Conservation (phyloP, 228 moss, liverwort and hornwort species). For the Sphagnum fallax region DNA sequence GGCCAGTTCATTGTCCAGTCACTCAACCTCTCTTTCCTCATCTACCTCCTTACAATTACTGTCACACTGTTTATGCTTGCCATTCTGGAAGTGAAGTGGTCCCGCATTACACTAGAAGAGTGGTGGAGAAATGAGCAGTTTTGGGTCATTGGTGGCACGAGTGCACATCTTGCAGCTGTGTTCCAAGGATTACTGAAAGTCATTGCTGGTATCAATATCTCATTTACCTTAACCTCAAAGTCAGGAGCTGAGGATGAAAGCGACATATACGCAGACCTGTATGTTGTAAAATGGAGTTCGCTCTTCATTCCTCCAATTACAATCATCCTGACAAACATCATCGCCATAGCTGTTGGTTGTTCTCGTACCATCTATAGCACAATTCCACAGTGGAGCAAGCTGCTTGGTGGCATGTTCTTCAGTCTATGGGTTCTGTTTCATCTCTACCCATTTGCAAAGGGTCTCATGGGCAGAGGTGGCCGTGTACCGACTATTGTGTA, state of each 20-base stretch:
- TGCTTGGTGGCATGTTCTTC: slow-evolving; percentile 52
- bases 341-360: slow-evolving; percentile 45
- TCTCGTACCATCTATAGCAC: slow-evolving; percentile 44
- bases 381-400: slow-evolving; percentile 49
- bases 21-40: slow-evolving; percentile 34
- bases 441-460: slow-evolving; percentile 54
- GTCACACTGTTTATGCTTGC: slow-evolving; percentile 53
- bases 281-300: slow-evolving; percentile 46
- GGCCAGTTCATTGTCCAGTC: slow-evolving; percentile 58
- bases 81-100: slow-evolving; percentile 52
- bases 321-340: slow-evolving; percentile 45
- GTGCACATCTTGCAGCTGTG: slow-evolving; percentile 45
- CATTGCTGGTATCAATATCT: slow-evolving; percentile 42
- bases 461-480: slow-evolving; percentile 57
- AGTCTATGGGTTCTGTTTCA: slow-evolving; percentile 51
- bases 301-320: slow-evolving; percentile 55
- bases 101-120: slow-evolving; percentile 43
- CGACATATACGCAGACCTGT: slow-evolving; percentile 50
- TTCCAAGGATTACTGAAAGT: slow-evolving; percentile 51
- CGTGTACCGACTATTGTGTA: slow-evolving; percentile 46
- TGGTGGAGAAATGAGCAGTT: slow-evolving; percentile 73
- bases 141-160: slow-evolving; percentile 54
- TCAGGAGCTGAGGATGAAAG: slow-evolving; percentile 37
- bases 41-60: slow-evolving; percentile 48
- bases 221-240: slow-evolving; percentile 53